Conservation (phyloP, 805 yeast genomes). For the Starmera pachycereana region DNA sequence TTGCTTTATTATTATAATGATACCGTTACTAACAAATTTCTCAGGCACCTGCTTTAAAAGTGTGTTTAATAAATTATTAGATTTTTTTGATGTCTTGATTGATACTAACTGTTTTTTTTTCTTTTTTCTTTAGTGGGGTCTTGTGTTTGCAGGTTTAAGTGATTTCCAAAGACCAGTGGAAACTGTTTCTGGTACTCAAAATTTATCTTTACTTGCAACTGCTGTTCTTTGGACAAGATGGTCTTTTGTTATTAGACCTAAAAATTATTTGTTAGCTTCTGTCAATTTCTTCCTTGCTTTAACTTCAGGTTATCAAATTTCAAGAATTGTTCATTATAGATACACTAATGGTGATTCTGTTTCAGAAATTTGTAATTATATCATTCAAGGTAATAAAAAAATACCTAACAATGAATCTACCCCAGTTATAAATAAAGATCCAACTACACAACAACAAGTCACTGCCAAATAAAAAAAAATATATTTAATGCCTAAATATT, state of each 20-base stretch:
- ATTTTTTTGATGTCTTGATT: too few species aligned
- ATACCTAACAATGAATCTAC: not conserved
- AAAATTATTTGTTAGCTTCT: slow-evolving; percentile 77
- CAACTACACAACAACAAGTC: not conserved
- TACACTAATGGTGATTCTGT: slow-evolving; percentile 49
- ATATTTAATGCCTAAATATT: not conserved
- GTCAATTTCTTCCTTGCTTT: slow-evolving; percentile 89
- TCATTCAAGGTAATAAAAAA: slow-evolving; percentile 34
- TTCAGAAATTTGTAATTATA: slow-evolving; percentile 45
- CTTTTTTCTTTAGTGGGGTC: slow-evolving; percentile 48
- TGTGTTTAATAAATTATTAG: slow-evolving; percentile 8
- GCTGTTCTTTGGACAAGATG: slow-evolving; percentile 98
- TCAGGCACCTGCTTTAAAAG: slow-evolving; percentile 51
- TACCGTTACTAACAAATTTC: not conserved
- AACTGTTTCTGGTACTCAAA: slow-evolving; percentile 78
- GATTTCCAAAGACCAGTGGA: slow-evolving; percentile 90
- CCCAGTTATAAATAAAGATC: too few species aligned
- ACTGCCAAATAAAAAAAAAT: too few species aligned
- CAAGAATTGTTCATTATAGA: slow-evolving; percentile 65
- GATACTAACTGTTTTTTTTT: slow-evolving; percentile 1
- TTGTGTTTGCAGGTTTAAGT: slow-evolving; percentile 84
- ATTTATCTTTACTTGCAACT: slow-evolving; percentile 65
- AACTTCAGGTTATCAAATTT: slow-evolving; percentile 80
- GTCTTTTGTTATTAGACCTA: slow-evolving; percentile 89
- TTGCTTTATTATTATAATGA: not conserved